Base-by-base conservation (phyloP, 2,329 filamentous ascomycete species). In the Tolypocladium album region DNA sequence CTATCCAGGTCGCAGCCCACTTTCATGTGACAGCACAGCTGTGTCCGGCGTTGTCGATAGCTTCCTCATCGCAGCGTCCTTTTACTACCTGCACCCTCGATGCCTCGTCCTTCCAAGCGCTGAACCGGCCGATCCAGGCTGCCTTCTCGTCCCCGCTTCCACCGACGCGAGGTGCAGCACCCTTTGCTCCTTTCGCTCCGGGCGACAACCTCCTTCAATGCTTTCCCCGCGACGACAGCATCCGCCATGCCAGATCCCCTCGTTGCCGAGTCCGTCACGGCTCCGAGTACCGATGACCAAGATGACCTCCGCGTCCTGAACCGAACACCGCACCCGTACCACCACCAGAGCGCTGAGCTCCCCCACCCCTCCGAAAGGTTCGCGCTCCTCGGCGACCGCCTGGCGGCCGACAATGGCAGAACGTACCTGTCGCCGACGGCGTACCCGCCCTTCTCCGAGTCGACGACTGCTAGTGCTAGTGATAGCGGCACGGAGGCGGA, bases 401-500 rank as follows among this genome's bases (percentile, higher is more conserved):
- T 57, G 38, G 58, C 57, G 24, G 27, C 60, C 36, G 53, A 63
- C 55, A 60, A 63, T 61, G 65, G 62, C 59, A 59, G 61, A 59
- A 63, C 61, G 58, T 63, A 62, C 36, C 60, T 61, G n/a, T 69
- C 70, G 38, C 65, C 66, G 9, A 65, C 67, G 31, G 58, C 60
- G n/a, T 67, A 61, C 56, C 62, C 67, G n/a, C 65, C 67, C 53
- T 74, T 77, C 63, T 72, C 76, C 61, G 80, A 83, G 58, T 84
- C 83, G 5, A 79, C 81, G 1, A 81, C 85, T 2, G 84, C 83
- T 13, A 96, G 90, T 2, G 84, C 83, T 13, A 96, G 90, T 72
- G 92, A 96, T 66, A 96, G 92, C 71, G 93, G 93, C 31, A 96
- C 92, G 22, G 93, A 97, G 71, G 93, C 93, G 45, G 93, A 97